Conservation (phyloP, 352 stramenopile species). For the Pythium dissimile region DNA sequence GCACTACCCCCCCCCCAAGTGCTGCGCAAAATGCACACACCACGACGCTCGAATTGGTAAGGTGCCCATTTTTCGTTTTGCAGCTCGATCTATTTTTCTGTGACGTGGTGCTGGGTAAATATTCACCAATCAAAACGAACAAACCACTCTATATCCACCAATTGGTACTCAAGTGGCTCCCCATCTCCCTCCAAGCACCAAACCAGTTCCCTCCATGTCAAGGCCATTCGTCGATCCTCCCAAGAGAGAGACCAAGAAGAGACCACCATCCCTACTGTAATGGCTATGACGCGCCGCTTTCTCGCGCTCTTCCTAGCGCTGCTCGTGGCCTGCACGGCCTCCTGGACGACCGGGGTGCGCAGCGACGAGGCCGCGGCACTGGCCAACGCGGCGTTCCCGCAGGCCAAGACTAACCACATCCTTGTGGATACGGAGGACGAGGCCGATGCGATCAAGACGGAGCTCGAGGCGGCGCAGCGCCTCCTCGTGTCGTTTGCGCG, state of each 20-base stretch:
- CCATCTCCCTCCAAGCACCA: constrained; percentile 7
- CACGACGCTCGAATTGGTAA: too few species aligned
- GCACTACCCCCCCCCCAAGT: too few species aligned
- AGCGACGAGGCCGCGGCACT: constrained; percentile 5
- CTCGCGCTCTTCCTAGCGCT: constrained; percentile 15
- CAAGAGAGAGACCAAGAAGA: background rate
- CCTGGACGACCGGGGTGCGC: background rate
- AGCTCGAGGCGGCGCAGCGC: constrained; percentile 17
- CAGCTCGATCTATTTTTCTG: too few species aligned
- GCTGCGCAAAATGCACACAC: too few species aligned
- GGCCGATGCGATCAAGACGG: constrained; percentile 22
- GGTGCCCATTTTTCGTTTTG: too few species aligned
- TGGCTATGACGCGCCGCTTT: constrained; percentile 15
- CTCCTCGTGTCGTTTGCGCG: constrained; percentile 24
- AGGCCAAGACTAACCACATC: constrained; percentile 34
- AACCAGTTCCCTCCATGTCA: background rate
- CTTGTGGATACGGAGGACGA: constrained; percentile 31
- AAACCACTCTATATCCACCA: background rate
- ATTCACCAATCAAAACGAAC: background rate
- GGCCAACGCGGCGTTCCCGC: background rate
- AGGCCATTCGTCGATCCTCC: background rate
- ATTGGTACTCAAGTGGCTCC: background rate
- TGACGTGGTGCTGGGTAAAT: too few species aligned
- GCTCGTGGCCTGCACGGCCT: constrained; percentile 14
- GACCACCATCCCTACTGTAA: background rate